Base-by-base conservation (phyloP, 345 rosid genomes). In the Euphorbia pulcherrima region DNA sequence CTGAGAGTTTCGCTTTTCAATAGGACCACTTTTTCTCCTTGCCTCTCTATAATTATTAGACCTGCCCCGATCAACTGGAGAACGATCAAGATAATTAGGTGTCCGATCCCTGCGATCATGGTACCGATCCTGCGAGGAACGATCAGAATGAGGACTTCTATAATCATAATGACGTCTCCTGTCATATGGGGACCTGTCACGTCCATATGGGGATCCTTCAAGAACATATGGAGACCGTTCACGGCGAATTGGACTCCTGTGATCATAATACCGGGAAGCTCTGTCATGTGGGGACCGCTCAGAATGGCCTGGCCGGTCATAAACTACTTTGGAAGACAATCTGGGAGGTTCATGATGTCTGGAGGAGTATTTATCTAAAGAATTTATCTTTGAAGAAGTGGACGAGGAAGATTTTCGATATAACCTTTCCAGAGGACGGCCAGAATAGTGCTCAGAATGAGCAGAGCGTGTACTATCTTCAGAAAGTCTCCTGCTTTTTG, bases 221-320 rank as follows among this genome's bases (percentile, higher is more conserved):
- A 41, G 69, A 6, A 47, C 65, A 65, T 47, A 69, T 3, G 78
- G 78, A 16, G 88, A 84, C 51, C 82, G 82, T 68, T 89, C 92
- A 8, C 82, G 79, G 41, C 80, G 86, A 24, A 69, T 37, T 8
- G 97, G 93, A 72, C 93, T 91, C 78, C 88, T 71, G 72, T 82
- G 79, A 72, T 84, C 95, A 77, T 85, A 71, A 71, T 85, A 80
- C 66, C 92, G 83, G 51, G 82, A 35, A 47, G 82, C 40, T 72
- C 87, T 83, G 28, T 87, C 91, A 24, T 75, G 93, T 9, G 92
- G 97, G 76, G 90, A 87, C 79, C 86, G 79, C 72, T 89, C 97
- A 68, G 85, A 79, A 72, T 80, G 82, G 60, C 80, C 81, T 21
- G 97, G 91, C 83, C 86, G 84, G 63, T 89, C 97, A 80, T 82